phyloP scores from a whole-genome alignment of 2,329 filamentous ascomycete genomes.

The Pseudogymnoascus sp. region DNA sequence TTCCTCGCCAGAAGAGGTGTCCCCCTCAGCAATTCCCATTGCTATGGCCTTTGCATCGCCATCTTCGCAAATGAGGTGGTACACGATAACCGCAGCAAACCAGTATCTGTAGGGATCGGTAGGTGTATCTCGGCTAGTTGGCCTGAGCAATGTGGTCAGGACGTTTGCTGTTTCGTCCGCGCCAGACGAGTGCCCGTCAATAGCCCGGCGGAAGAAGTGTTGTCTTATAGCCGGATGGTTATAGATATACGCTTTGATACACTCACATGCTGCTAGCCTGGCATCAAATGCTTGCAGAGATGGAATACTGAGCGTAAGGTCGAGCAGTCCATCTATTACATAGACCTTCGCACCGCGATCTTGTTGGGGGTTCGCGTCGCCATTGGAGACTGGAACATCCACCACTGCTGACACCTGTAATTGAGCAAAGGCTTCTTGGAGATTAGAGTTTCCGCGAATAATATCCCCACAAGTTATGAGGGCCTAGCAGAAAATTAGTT shows the following conservation, averaged over 20 bases:
- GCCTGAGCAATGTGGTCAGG: slow-evolving; percentile 70
- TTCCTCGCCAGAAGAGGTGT: slow-evolving; percentile 84
- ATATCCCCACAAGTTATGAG: slow-evolving; percentile 80
- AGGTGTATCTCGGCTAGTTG: slow-evolving; percentile 52
- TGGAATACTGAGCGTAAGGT: slow-evolving; percentile 66
- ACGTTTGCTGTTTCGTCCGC: slow-evolving; percentile 83
- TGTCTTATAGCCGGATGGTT: slow-evolving; percentile 72
- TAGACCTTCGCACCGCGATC: slow-evolving; percentile 62
- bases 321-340: slow-evolving; percentile 87
- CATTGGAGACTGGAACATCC: slow-evolving; percentile 33
- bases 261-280: slow-evolving; percentile 78
- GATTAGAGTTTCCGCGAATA: slow-evolving; percentile 68
- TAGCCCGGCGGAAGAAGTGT: slow-evolving; percentile 82
- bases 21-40: slow-evolving; percentile 79
- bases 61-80: slow-evolving; percentile 79
- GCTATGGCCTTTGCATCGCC: slow-evolving; percentile 69
- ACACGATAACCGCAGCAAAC: slow-evolving; percentile 81
- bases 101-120: slow-evolving; percentile 80
- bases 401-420: slow-evolving; percentile 65
- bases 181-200: slow-evolving; percentile 74
- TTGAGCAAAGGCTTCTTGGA: slow-evolving; percentile 88
- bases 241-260: slow-evolving; percentile 86
- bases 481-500: slow-evolving; percentile 44
- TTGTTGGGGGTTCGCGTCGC: slow-evolving; percentile 30
- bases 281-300: slow-evolving; percentile 66